Base-by-base conservation (phyloP, 2,329 filamentous ascomycete genomes). In the Canariomyces notabilis region DNA sequence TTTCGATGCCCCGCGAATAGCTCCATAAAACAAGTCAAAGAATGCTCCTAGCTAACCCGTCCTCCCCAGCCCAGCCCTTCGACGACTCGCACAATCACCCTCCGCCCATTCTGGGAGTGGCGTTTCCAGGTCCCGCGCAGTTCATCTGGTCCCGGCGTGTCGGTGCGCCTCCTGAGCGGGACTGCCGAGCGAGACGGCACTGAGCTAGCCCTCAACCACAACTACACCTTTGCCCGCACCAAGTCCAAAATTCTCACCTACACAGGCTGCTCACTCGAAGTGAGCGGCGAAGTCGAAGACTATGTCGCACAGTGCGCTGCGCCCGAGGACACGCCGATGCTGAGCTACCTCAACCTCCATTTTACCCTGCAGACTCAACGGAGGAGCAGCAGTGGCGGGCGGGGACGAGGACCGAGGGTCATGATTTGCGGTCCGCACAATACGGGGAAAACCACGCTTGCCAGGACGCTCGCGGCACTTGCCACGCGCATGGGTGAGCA, bases 181-280 rank as follows among this genome's bases (percentile, higher is more conserved):
- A 89, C 84, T 1, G 93, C 91, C 39, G 93, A 98, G 67, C 82
- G 95, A 61, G 95, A 97, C 63, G 93, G 93, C 62, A 90, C 91
- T 45, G 93, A 98, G 69, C 84, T 98, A 35, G 89, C 89, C 9
- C 76, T 80, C 8, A 85, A 85, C 46, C 85, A 85, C 42, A 76
- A 79, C 8, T 97, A 97, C 70, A 83, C 76, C 23, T 91, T 98
- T 66, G 77, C 79, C 37, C 87, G 88, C 46, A 79, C 79, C 56
- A 94, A 94, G 70, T 86, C 87, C 48, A 90, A 91, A 51, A 85
- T 98, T 60, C 87, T 87, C 65, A 95, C 90, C 41, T 95, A 89
- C 85, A 82, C 91, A 61, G 91, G 93, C 58, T 96, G 89, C 67
- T 82, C 82, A 43, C 71, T 98, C 50, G 87, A 96, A 65, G 75